These are phyloP conservation scores for Hanseniaspora lindneri DNA, from an alignment of 805 yeast species.

Conservation along the genomic window DNA sequence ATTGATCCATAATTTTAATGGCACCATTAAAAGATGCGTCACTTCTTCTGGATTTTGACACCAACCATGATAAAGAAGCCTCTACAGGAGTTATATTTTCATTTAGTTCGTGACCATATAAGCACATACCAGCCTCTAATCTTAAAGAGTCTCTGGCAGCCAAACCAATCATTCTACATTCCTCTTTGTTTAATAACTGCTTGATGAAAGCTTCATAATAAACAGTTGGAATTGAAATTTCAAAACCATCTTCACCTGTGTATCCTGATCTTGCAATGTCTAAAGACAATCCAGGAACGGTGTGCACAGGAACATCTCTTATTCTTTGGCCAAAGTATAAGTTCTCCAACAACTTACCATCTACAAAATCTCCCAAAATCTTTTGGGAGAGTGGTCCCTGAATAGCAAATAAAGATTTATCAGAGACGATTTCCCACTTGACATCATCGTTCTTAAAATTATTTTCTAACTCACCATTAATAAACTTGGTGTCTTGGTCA, in stretches of 20 bases:
- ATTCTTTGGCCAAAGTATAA: conserved; percentile 62
- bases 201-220: conserved; percentile 51
- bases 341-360: conserved; percentile 34
- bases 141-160: conserved; percentile 97
- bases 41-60: conserved; percentile 66
- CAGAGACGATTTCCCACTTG: conserved; percentile 42
- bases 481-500: conserved; percentile 60
- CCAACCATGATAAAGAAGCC: conserved; percentile 79
- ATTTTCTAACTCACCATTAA: conserved; percentile 39
- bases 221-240: conserved; percentile 60
- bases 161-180: conserved; percentile 77
- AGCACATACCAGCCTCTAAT: conserved; percentile 96
- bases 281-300: conserved; percentile 6
- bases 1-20: conserved; percentile 52
- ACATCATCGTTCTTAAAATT: conserved; percentile 28
- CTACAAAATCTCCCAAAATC: conserved; percentile 52
- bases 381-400: conserved; percentile 85
- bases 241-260: conserved; percentile 98
- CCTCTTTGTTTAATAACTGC: conserved; percentile 42
- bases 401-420: conserved; percentile 64
- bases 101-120: conserved; percentile 83
- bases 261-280: conserved; percentile 94
- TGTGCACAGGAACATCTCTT: conserved; percentile 32
- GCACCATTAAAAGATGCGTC: conserved; percentile 62
- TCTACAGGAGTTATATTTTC: conserved; percentile 77